Base-by-base conservation (phyloP, 2,329 filamentous ascomycete species). In the Aaosphaeria arxii region DNA sequence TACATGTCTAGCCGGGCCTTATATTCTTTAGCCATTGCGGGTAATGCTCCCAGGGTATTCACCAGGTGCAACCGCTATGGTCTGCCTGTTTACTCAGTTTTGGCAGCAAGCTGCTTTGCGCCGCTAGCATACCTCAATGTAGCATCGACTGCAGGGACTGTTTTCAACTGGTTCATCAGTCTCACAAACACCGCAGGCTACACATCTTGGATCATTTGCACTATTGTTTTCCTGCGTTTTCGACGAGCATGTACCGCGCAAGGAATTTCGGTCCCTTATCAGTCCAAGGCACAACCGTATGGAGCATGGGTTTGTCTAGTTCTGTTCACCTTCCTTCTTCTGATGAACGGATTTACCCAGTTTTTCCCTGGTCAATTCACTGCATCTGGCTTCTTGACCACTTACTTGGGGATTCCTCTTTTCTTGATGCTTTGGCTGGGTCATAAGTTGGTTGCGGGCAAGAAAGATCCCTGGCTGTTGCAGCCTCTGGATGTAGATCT, bases 281-380 rank as follows among this genome's bases (percentile, higher is more conserved):
- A 66, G 28, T 78, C 75, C 11, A 58, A 59, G 29, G 54, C 83
- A 7, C 82, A 84, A 56, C 82, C 88, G 0, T 90, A 86, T 59
- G 81, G 81, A 1, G 79, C 85, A 0, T 88, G 77, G 59, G 71
- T 81, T 47, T 77, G 78, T 7, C 74, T 89, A 1, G 63, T 78
- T 24, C 59, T 83, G 24, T 77, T 89, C 44, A 61, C 67, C 5
- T 67, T 88, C 17, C 74, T 90, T n/a, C 81, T 79, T 0, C 67
- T 91, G 4, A 84, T 87, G 55, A 88, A 88, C 58, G 87, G 87
- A 1, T 91, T 90, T 67, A 79, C 83, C 32, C 79, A 85, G 7
- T 90, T 91, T 64, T 85, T 45, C 30, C 52, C 49, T 9, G 49
- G 86, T 61, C 73, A 83, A 28, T 91, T 84, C 77, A 78, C 74